phyloP scores from a whole-genome alignment of 768 basidiomycete species.

The Trametes coccinea region DNA sequence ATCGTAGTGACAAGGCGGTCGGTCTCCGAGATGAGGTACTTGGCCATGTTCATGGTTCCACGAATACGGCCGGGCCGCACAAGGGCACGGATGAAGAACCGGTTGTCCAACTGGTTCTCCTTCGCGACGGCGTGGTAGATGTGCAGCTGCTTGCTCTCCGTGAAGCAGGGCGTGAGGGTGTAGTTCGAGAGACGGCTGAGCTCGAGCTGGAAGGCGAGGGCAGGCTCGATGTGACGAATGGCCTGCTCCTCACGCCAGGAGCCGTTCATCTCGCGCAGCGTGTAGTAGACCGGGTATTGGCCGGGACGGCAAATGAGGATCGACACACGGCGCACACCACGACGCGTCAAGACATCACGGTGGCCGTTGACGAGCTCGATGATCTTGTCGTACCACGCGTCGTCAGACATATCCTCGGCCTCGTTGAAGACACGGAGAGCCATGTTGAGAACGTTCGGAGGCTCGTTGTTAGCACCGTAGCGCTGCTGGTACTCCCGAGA shows the following conservation, averaged over 20 bases:
- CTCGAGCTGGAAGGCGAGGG: conserved; percentile 96
- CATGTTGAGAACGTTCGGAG: conserved; percentile 93
- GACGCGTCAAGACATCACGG: conserved; percentile 57
- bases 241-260: conserved; percentile 92
- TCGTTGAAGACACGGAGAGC: conserved; percentile 86
- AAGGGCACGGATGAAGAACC: conserved; percentile 97
- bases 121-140: conserved; percentile 94
- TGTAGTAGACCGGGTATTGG: conserved; percentile 94
- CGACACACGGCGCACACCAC: conserved; percentile 90
- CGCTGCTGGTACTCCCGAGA: conserved; percentile 69
- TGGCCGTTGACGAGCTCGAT: conserved; percentile 70
- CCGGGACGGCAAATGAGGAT: conserved; percentile 89
- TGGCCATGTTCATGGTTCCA: conserved; percentile 90
- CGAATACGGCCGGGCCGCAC: conserved; percentile 93
- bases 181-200: conserved; percentile 96
- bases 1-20: conserved; percentile 94
- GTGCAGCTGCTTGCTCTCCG: conserved; percentile 96
- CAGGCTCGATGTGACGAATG: conserved; percentile 98
- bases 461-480: conserved; percentile 68
- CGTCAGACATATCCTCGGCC: conserved; percentile 76
- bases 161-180: conserved; percentile 93
- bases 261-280: conserved; percentile 72
- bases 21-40: conserved; percentile 98
- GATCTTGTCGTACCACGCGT: conserved; percentile 74
- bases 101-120: conserved; percentile 96